Evolutionary conservation across 257 asterid species (phyloP), one percentile per base, ranked within the genome.

Genomic region (Lantana camara): DNA sequence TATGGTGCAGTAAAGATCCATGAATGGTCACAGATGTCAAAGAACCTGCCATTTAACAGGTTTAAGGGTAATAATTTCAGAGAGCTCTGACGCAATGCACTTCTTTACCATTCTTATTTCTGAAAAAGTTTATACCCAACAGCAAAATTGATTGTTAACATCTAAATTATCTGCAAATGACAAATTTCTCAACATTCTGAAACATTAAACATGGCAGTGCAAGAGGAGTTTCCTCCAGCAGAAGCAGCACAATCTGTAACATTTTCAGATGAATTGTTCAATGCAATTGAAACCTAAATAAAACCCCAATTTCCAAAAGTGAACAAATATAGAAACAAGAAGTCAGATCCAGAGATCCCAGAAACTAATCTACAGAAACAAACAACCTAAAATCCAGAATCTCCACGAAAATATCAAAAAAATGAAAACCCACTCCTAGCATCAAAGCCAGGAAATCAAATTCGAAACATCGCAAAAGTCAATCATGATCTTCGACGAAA

Each of bases 321-420:
- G 20, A 50, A n/a, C 17, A 40, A 9, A 27, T 27, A 35, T 5
- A 57, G 70, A 60, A 40, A 37, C 17, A 35, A 66, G 66, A 51
- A 32, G 44, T 37, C 68, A 64, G 49, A 46, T 29, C 63, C 56
- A 30, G 65, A 61, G 22, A 55, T 15, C n/a, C 21, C 55, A 24
- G 53, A 57, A 48, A 42, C 55, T 41, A 15, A 49, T 37, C 66
- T 44, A 14, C 42, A 53, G 21, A 35, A 51, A 35, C 51, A 27
- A 61, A 73, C 12, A 57, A 5, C 50, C 19, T 58, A 58, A 44
- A 66, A 67, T 59, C 81, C 67, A 23, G 16, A 45, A 52, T 70
- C 53, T 13, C 65, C 41, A 9, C 59, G 14, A 15, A 54, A 27
- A 59, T 48, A 20, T 37, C 19, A 42, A 44, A 44, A n/a, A n/a